These are phyloP conservation scores for Dioscorea alata DNA, from an alignment of 106 monocot species.

Conservation along the genomic window DNA sequence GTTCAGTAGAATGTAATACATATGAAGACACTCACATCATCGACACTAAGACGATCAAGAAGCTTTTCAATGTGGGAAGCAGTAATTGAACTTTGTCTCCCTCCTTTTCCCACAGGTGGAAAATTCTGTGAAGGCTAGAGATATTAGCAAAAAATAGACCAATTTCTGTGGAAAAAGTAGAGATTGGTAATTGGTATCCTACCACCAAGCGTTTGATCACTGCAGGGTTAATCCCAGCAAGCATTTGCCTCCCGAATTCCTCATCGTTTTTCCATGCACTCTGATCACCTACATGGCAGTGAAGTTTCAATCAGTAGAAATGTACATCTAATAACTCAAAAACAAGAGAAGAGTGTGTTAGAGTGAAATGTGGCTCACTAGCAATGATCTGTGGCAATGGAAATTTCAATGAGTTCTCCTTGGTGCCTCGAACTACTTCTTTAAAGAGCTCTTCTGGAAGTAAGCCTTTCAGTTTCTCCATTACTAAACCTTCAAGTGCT, in stretches of 20 bases:
- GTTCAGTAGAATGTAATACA: background rate
- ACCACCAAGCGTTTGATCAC: conserved; percentile 48
- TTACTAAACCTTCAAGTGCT: conserved; percentile 15
- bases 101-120: conserved; percentile 45
- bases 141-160: too few relatives aligned
- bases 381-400: conserved; percentile 53
- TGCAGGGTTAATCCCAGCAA: conserved; percentile 57
- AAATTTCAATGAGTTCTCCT: conserved; percentile 40
- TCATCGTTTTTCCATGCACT: conserved; percentile 61
- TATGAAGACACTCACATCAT: conserved; percentile 16
- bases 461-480: conserved; percentile 34
- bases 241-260: conserved; percentile 69
- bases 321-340: background rate
- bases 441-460: conserved; percentile 44
- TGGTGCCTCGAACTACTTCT: conserved; percentile 9
- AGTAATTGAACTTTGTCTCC: conserved; percentile 35
- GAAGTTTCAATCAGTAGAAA: background rate
- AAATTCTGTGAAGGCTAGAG: conserved; percentile 28
- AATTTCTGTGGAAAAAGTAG: background rate
- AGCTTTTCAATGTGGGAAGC: conserved; percentile 19
- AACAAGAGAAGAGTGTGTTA: background rate
- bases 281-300: conserved; percentile 26
- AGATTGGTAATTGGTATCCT: background rate
- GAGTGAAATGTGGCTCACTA: conserved; percentile 13
- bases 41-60: conserved; percentile 30